These are phyloP conservation scores for Tuber borchii DNA, from an alignment of 495 filamentous ascomycete genomes.

Conservation along the genomic window DNA sequence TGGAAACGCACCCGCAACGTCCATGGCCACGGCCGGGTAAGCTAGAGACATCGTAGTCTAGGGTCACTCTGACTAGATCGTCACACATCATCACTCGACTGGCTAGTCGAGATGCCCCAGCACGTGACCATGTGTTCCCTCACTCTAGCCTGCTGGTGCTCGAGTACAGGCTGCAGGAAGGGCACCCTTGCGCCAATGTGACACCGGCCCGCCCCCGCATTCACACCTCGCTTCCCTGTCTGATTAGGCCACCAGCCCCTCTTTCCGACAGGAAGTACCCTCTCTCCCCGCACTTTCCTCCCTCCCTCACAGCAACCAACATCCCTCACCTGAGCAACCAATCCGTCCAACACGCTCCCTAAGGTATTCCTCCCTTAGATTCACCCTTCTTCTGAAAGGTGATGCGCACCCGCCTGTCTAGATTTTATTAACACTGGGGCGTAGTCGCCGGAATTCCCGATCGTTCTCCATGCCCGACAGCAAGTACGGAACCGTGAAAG, in stretches of 20 bases:
- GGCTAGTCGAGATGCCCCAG: background rate
- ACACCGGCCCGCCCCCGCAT: background rate
- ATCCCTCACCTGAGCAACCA: background rate
- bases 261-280: background rate
- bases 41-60: background rate
- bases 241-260: background rate
- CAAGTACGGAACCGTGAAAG: conserved; percentile 17
- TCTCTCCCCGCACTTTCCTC: background rate
- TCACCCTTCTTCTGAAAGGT: background rate
- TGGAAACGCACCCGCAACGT: background rate
- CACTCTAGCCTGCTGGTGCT: background rate
- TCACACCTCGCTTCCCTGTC: background rate
- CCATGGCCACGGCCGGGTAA: background rate
- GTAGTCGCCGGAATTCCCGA: background rate
- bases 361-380: background rate
- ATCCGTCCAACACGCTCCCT: background rate
- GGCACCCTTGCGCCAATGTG: background rate
- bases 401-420: background rate
- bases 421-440: background rate
- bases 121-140: background rate
- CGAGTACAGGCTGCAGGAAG: background rate
- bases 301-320: background rate
- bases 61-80: background rate
- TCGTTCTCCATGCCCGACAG: conserved; percentile 7
- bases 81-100: background rate